A percentile compares a stretch with the other conserved stretches of the same genome.
Conservation (phyloP, 1,284 basidiomycete species). For the Paramarasmius palmivorus region DNA sequence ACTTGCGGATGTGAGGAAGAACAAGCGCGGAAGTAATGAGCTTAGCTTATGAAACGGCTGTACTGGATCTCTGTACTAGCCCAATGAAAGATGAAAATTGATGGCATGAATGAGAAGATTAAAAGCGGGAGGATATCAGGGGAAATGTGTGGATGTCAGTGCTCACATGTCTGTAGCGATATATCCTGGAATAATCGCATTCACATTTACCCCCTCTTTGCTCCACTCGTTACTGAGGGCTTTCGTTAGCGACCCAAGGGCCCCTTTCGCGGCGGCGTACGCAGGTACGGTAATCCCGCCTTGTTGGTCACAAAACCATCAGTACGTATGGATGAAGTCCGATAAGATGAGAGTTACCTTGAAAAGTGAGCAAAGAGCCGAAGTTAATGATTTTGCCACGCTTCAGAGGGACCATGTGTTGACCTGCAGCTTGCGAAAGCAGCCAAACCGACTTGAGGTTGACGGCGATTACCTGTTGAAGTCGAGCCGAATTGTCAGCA, state of each 20-base stretch:
- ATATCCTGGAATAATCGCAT: conserved; percentile 90
- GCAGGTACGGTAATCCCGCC: conserved; percentile 85
- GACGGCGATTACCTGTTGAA: conserved; percentile 64
- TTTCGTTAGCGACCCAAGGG: conserved; percentile 82
- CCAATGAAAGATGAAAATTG: conserved; percentile 8
- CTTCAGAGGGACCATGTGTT: conserved; percentile 75
- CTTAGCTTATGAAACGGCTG: background rate
- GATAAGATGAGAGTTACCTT: conserved; percentile 43
- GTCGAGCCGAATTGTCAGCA: conserved; percentile 12
- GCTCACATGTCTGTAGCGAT: conserved; percentile 87
- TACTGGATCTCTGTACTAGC: no score
- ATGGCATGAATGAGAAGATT: conserved; percentile 1
- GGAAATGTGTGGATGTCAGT: conserved; percentile 2
- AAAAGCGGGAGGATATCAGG: no score
- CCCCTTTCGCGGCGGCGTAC: conserved; percentile 91
- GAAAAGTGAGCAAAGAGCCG: conserved; percentile 77
- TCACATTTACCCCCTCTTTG: conserved; percentile 86
- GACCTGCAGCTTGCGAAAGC: conserved; percentile 74
- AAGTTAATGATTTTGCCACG: conserved; percentile 85
- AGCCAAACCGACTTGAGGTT: conserved; percentile 82
- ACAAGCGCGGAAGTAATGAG: background rate
- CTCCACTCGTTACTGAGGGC: conserved; percentile 69
- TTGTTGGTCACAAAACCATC: conserved; percentile 7
- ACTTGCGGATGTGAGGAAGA: background rate
- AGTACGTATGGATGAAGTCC: conserved; percentile 15